Evolutionary conservation across 805 yeast genomes (phyloP), one percentile per base, ranked within the genome.

Genomic region (Candida tallmaniae): DNA sequence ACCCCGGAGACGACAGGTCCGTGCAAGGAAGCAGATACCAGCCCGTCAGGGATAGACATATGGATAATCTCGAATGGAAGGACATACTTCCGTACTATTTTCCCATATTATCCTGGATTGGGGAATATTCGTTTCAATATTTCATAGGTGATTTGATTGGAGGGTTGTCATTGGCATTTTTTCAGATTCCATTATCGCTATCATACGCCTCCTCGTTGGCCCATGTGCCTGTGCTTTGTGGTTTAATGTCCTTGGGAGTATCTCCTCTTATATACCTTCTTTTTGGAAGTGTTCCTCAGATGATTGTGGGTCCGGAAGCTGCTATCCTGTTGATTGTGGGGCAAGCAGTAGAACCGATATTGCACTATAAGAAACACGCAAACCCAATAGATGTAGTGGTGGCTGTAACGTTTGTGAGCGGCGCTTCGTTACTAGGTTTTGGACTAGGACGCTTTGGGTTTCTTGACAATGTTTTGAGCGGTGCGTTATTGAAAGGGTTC

Each of bases 391-490:
- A 79, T 42, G 56, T 81, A 6, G 76, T 84, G 3, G 79, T 81
- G 11, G 74, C 81, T 10, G 67, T 90, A 14, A 73, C 95, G 0
- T 80, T 82, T 32, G 66, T 81, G 8, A 78, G 90, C 18, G 97
- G 97, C 2, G 74, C 79, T 3, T 66, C 78, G 12, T 63, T 87
- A 11, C 58, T 89, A 5, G 76, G 79, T 2, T 77, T 83, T 41
- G 96, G 96, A 0, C 54, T 89, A 11, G 68, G 83, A n/a, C 68
- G 96, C 24, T 78, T 85, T 46, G 97, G 97, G 0, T 89, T 80
- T 52, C 62, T 66, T 30, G 73, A 65, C 41, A 66, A 64, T 39
- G 65, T 66, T 4, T 51, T 66, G 25, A 54, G 61, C 40, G 67
- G 62, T 5, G 58, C 66, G 1, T 51, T 67, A 23, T 46, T 67